Percentiles rank a stretch among this genome's conserved stretches.
These are phyloP conservation scores for Leccinum rimulosum DNA, from an alignment of 768 basidiomycete genomes.

Conservation along the genomic window DNA sequence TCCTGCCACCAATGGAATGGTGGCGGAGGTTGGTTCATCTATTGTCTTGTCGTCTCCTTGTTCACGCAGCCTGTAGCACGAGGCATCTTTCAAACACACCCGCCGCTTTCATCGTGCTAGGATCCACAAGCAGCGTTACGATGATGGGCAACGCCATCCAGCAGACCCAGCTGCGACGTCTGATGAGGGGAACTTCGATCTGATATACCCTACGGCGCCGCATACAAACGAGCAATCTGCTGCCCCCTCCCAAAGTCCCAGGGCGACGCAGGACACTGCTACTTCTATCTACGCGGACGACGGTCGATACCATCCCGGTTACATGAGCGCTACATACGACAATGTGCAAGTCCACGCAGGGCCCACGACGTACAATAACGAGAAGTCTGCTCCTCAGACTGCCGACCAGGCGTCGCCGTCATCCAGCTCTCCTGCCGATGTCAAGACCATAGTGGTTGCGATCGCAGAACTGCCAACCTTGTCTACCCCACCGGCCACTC, in stretches of 20 bases:
- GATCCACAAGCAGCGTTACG: slow-evolving; percentile 12
- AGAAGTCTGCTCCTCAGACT: slow-evolving; percentile 4
- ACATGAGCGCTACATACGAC: slow-evolving; percentile 4
- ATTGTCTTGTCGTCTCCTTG: background rate
- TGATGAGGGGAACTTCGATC: slow-evolving; percentile 1
- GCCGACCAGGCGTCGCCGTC: background rate
- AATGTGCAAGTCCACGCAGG: slow-evolving; percentile 20
- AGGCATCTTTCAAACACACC: slow-evolving; percentile 3
- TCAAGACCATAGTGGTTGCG: background rate
- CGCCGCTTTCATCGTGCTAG: slow-evolving; percentile 15
- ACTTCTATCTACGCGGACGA: slow-evolving; percentile 10
- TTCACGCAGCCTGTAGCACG: slow-evolving; percentile 12
- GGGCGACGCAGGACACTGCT: background rate
- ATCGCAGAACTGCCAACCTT: background rate
- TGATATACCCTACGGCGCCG: background rate
- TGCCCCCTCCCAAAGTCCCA: background rate
- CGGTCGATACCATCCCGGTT: slow-evolving; percentile 11
- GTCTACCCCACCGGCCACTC: background rate
- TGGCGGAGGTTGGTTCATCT: slow-evolving; percentile 11
- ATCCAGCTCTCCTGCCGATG: background rate
- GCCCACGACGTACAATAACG: slow-evolving; percentile 22
- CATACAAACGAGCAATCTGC: slow-evolving; percentile 3
- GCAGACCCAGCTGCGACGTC: slow-evolving; percentile 16
- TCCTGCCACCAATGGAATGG: slow-evolving; percentile 6
- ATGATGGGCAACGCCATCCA: slow-evolving; percentile 24